Base-by-base conservation (phyloP, 2,329 filamentous ascomycete species). In the Trichoderma afroharzianum region DNA sequence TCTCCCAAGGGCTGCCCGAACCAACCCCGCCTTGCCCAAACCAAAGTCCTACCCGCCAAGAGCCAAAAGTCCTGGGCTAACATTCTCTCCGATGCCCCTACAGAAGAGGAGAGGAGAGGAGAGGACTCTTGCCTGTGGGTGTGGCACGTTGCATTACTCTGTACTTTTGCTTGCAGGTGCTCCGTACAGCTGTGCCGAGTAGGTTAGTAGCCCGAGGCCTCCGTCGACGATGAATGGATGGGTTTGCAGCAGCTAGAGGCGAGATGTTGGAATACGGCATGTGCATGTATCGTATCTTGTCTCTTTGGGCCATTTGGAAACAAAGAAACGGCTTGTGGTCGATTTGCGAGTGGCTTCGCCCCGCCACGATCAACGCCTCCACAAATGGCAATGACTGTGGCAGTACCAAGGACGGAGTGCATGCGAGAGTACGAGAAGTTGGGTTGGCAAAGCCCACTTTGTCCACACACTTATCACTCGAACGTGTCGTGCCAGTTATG, bases 61-160 rank as follows among this genome's bases (percentile, higher is more conserved):
- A 63, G 32, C 36, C 18, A 63, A 66, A 71, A 71, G 68, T 71
- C 68, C 68, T 71, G 68, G 26, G 68, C 68, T 71, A 71, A 53
- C 33, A 59, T 32, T 39, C 32, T 63, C 59, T 63, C 59, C 59
- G 59, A 62, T 58, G 58, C 59, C 28, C 39, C 43, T 53, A 55
- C 59, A 63, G 21, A 57, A 12, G 26, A 14, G 32, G 32, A 24
- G 39, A 21, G 18, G 43, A 50, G 12, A 59, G 24, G 33, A 58
- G 64, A 57, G 36, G 21, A 58, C 30, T 32, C 39, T n/a, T 12
- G 33, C 26, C 18, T 36, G 30, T 26, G 36, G 7, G 15, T 32
- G 18, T 32, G 47, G 63, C 15, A 53, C 43, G 43, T 43, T 59
- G 55, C 55, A 59, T 59, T 59, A 32, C 55, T 14, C 11, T 58